Conservation (phyloP, 768 basidiomycete species). For the Serendipita sp. region DNA sequence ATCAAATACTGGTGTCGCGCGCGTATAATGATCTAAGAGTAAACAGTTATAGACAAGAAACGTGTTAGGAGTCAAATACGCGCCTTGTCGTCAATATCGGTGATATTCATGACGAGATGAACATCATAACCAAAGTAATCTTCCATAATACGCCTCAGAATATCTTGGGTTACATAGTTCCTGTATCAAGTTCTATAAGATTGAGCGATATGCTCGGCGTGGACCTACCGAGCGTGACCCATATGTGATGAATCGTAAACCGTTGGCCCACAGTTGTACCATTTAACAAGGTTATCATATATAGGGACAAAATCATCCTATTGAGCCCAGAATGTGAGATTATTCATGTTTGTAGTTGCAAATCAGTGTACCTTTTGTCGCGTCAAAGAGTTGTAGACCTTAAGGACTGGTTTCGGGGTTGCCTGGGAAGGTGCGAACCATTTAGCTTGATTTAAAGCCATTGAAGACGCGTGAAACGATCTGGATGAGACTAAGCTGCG, state of each 20-base stretch:
- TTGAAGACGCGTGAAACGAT: background rate
- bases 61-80: conserved; percentile 10
- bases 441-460: conserved; percentile 7
- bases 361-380: conserved; percentile 51
- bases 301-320: conserved; percentile 62
- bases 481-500: conserved; percentile 1
- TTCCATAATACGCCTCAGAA: conserved; percentile 72
- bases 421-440: conserved; percentile 37
- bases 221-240: conserved; percentile 81
- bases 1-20: conserved; percentile 61
- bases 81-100: conserved; percentile 98
- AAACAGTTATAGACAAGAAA: conserved; percentile 5
- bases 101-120: conserved; percentile 98
- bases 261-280: conserved; percentile 99
- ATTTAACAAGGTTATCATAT: conserved; percentile 62
- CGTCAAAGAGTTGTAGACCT: conserved; percentile 87
- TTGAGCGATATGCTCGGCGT: background rate
- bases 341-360: background rate
- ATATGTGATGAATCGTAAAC: conserved; percentile 98
- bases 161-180: conserved; percentile 93
- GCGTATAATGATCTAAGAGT: conserved; percentile 73
- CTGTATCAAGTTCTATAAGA: conserved; percentile 24
- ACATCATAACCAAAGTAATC: conserved; percentile 98
- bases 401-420: conserved; percentile 47
- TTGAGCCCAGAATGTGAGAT: background rate